Evolutionary conservation across 2,329 filamentous ascomycete species (phyloP), one percentile per base, ranked within the genome.

Genomic region (Ramularia collo-cygni): DNA sequence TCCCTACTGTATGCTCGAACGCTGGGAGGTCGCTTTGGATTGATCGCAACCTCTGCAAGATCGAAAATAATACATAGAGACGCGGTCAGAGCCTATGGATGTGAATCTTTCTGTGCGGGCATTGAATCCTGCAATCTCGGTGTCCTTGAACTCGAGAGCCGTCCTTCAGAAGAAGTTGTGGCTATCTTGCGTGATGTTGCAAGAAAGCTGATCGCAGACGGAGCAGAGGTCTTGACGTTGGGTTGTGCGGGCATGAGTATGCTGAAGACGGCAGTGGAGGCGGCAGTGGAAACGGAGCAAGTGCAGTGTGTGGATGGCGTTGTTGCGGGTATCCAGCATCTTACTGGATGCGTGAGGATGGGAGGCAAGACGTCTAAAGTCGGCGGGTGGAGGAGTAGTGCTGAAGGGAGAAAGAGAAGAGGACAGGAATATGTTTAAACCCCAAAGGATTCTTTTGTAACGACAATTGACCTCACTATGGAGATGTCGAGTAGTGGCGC

Each of bases 221-320:
- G 64, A 14, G 69, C 62, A 3, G 67, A 71, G 44, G 63, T 64
- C 3, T 42, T 70, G 14, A 55, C 64, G 4, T 49, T 74, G 17
- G 70, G 69, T 0, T 73, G 69, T 49, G 69, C 69, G 12, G 69
- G 70, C 0, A 72, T 74, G 70, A 64, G 64, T 8, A 67, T 64
- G 28, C 56, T 73, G 59, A 67, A 66, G 37, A 38, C 54, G 16
- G 65, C 64, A 3, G 68, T 72, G 29, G 67, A 72, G 46, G 57
- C 67, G 18, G 68, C 64, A 0, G 71, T 75, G 0, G 63, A 62
- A 0, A 58, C 63, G 19, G 60, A 64, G 32, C 47, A 46, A 1
- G 64, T 69, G 21, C 69, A 70, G 53, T 68, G 75, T 6, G 60
- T 75, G 17, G 72, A 75, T 57, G 70, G 71, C 0, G 72, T 75